Evolutionary conservation across 768 basidiomycete genomes (phyloP).

Genomic region (Termitomyces heimii): DNA sequence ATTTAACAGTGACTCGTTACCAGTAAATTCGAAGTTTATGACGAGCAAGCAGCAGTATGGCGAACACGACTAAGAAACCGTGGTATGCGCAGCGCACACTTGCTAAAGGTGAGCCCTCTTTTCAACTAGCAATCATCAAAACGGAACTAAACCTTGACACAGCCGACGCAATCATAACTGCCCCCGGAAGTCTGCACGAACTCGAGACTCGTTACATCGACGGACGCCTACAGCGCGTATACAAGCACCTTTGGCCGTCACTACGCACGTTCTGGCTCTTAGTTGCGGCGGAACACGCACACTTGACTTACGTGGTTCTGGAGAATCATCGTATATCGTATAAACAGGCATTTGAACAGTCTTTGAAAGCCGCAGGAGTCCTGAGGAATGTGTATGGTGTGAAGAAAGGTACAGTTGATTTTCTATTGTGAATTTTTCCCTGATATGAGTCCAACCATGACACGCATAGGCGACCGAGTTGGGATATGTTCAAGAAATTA

Average conservation of each 20-base stretch:
- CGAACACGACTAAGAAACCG: background rate
- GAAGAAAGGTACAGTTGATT: slow-evolving; percentile 31
- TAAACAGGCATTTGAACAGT: slow-evolving; percentile 29
- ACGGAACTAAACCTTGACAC: background rate
- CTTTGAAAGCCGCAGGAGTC: slow-evolving; percentile 29
- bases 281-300: slow-evolving; percentile 24
- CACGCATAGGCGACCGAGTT: slow-evolving; percentile 31
- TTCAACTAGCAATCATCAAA: background rate
- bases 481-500: slow-evolving; percentile 44
- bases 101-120: slow-evolving; percentile 2
- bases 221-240: slow-evolving; percentile 40
- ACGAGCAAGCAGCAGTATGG: background rate
- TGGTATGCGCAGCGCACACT: slow-evolving; percentile 12
- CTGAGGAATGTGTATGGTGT: slow-evolving; percentile 38
- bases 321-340: slow-evolving; percentile 41
- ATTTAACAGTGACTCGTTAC: background rate
- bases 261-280: slow-evolving; percentile 44
- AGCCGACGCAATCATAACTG: slow-evolving; percentile 32
- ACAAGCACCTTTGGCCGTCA: slow-evolving; percentile 46
- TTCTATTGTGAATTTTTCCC: background rate
- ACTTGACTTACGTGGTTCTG: slow-evolving; percentile 42
- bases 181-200: slow-evolving; percentile 35
- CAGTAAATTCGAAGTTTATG: background rate
- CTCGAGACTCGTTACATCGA: slow-evolving; percentile 36
- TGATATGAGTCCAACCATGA: background rate